Conservation (phyloP, 805 yeast genomes). For the Hanseniaspora vineae region DNA sequence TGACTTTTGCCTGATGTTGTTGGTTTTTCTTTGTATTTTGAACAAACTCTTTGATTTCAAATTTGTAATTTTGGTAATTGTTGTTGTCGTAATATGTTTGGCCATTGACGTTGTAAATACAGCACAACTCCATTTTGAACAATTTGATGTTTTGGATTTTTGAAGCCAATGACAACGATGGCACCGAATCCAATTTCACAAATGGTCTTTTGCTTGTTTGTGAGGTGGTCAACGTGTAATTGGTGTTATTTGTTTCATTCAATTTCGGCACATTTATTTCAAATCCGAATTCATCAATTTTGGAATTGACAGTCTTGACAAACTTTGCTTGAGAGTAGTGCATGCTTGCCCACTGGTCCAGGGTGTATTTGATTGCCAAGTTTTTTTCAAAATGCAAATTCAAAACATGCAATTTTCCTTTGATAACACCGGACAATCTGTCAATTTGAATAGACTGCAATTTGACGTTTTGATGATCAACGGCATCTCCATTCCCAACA, state of each 20-base stretch:
- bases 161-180: too few species aligned
- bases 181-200: slow-evolving; percentile 2
- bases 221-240: slow-evolving; percentile 16
- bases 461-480: neutral
- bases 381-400: slow-evolving; percentile 23
- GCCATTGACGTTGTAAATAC: slow-evolving; percentile 21
- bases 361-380: slow-evolving; percentile 22
- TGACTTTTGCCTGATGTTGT: neutral
- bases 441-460: neutral
- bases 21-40: neutral
- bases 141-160: neutral
- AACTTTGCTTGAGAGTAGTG: slow-evolving; percentile 19
- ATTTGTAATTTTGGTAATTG: slow-evolving; percentile 21
- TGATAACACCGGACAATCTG: neutral
- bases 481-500: neutral
- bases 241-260: too few species aligned
- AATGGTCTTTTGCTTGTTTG: slow-evolving; percentile 15
- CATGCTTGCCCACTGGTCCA: slow-evolving; percentile 22
- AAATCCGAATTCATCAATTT: slow-evolving; percentile 21
- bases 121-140: slow-evolving; percentile 14
- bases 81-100: slow-evolving; percentile 25
- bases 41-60: slow-evolving; percentile 3
- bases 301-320: slow-evolving; percentile 14
- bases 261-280: slow-evolving; percentile 12
- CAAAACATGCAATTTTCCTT: slow-evolving; percentile 9